Evolutionary conservation across 2,329 filamentous ascomycete genomes (phyloP).

Genomic region (Torrubiella hemipterigena): DNA sequence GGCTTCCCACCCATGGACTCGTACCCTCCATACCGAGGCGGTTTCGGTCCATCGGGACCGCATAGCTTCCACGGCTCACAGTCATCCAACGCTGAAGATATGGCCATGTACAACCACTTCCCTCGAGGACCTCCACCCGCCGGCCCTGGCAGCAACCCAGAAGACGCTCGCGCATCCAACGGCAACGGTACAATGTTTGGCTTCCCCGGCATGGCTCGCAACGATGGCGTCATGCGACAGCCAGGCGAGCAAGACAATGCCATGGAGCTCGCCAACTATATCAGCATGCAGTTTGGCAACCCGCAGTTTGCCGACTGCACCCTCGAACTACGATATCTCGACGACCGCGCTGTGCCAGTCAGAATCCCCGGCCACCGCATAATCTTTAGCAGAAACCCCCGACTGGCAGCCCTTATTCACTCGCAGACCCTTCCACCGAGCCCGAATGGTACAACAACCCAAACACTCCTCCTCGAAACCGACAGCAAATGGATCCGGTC

Average conservation of each 20-base stretch:
- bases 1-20: conserved; percentile 22
- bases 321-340: conserved; percentile 27
- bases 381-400: conserved; percentile 38
- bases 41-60: conserved; percentile 42
- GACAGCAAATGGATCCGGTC: conserved; percentile 40
- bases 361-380: conserved; percentile 42
- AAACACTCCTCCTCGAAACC: conserved; percentile 29
- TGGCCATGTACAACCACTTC: conserved; percentile 26
- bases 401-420: conserved; percentile 15
- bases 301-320: conserved; percentile 26
- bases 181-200: conserved; percentile 21
- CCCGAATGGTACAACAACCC: conserved; percentile 11
- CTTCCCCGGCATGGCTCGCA: conserved; percentile 15
- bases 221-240: conserved; percentile 14
- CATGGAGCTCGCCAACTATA: conserved; percentile 31
- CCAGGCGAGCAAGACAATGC: conserved; percentile 20
- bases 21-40: conserved; percentile 19
- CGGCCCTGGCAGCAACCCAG: conserved; percentile 19
- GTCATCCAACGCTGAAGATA: conserved; percentile 38
- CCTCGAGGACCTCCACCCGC: conserved; percentile 21
- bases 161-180: conserved; percentile 18
- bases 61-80: conserved; percentile 53
- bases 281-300: conserved; percentile 21
- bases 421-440: conserved; percentile 18
- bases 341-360: conserved; percentile 21